Base-by-base conservation (phyloP, 139 green algal species). In the Nannochloris sp. region DNA sequence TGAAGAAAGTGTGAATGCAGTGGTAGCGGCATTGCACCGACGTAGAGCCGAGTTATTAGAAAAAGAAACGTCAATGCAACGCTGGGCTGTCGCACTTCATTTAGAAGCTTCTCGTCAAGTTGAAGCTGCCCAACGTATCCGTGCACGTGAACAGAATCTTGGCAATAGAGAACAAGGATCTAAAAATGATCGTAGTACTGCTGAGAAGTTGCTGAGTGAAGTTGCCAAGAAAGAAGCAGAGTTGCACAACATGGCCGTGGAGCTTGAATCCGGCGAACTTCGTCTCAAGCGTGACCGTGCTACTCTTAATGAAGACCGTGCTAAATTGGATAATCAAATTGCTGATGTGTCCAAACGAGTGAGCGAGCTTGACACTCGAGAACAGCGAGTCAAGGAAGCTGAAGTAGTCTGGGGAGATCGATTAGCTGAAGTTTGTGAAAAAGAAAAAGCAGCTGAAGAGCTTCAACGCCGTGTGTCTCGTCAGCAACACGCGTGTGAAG, bases 21-120 rank as follows among this genome's bases (percentile, higher is more conserved):
- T 61, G 0, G 48, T 61, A 4, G 27, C 19, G 4, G 15, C 58
- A 35, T 45, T 70, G 65, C 61, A 72, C 39, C 57, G 54, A 19
- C 68, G 67, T 13, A 67, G 75, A 34, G 70, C 30, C 2, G 55
- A 62, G 31, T 47, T 81, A 27, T 30, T 69, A n/a, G 75, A 82
- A 64, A 54, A 66, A 2, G 78, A 84, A 61, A 83, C 78, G 3
- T 62, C 61, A 4, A 67, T 83, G n/a, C 75, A 83, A 62, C 75
- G 75, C 39, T 84, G 78, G 78, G 65, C 63, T 15, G 48, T 76
- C 31, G 60, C 68, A 1, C 62, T 84, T 23, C 64, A 76, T 60
- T 44, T 71, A 37, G 75, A 77, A 46, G 59, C 69, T 4, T 55
- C 61, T 0, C 37, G 56, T 29, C 68, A 79, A 65, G 54, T 63